Base-by-base conservation (phyloP, 192 early-diverging fungal species). In the Backusella morwellensis region DNA sequence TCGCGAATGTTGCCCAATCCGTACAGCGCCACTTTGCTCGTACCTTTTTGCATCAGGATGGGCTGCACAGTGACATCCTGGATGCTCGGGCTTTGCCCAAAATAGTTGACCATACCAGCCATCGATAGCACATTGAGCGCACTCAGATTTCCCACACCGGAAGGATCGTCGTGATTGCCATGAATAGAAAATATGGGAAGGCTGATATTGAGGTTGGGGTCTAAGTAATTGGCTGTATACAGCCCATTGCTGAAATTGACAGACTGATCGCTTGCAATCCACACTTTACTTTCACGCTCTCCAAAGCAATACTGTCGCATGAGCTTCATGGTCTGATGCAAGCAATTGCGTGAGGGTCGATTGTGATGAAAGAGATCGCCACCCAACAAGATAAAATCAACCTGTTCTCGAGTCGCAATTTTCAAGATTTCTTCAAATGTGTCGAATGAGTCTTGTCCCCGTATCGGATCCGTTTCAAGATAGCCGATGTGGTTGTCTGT, bases 291-390 rank as follows among this genome's bases (percentile, higher is more conserved):
- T 2, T 91, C 87, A 34, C 86, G 83, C 70, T 90, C 88, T 15
- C 94, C 94, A 73, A 94, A 75, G 50, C 91, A 92, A 76, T 90
- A 87, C 35, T 83, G 59, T 5, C 94, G 84, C 40, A 99, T 76
- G 19, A 98, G 75, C 7, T 84, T 80, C 74, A 95, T 88, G 1
- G 94, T 91, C 32, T 82, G 85, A 80, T 95, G 87, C 71, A 96
- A 77, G 35, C 89, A 87, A 54, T 92, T 90, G 14, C 94, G 87
- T 38, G 95, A 95, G 7, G 97, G 97, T 75, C 91, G 91, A 86
- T 97, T 98, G 73, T 97, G 95, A 83, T 99, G 96, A 84, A 97
- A 99, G 23, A 99, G 88, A 83, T 99, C 97, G 23, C 97, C 97
- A 29, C 96, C 96, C 5, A 99, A 85, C 23, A 99, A 85, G 6